Evolutionary conservation across 2,329 filamentous ascomycete genomes (phyloP).

Genomic region (Penicillium polonicum): DNA sequence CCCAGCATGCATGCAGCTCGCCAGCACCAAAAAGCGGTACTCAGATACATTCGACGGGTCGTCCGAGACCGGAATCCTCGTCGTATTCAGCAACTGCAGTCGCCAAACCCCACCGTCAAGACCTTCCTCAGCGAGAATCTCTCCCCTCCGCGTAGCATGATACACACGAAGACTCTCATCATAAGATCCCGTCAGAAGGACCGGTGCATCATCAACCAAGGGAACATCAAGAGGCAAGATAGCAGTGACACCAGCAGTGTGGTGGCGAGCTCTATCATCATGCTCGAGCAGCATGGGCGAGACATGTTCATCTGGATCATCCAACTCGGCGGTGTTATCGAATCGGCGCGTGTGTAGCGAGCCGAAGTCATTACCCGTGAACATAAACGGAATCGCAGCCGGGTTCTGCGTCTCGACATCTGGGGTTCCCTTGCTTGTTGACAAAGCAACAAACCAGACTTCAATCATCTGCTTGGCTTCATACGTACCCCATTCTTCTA

Average conservation of each 20-base stretch:
- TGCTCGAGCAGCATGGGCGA: slow-evolving; percentile 24
- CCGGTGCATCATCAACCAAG: slow-evolving; percentile 45
- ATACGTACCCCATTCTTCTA: slow-evolving; percentile 29
- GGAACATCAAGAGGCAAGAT: slow-evolving; percentile 67
- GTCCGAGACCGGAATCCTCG: background rate
- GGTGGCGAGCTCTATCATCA: slow-evolving; percentile 56
- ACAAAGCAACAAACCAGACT: slow-evolving; percentile 42
- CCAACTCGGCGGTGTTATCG: slow-evolving; percentile 17
- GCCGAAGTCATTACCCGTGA: slow-evolving; percentile 44
- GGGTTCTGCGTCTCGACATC: background rate
- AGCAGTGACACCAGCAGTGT: slow-evolving; percentile 82
- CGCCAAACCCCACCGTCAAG: slow-evolving; percentile 86
- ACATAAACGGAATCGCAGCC: slow-evolving; percentile 28
- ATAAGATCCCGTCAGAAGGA: slow-evolving; percentile 85
- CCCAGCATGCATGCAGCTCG: slow-evolving; percentile 93
- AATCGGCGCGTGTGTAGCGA: slow-evolving; percentile 36
- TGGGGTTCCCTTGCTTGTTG: slow-evolving; percentile 14
- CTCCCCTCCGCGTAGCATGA: slow-evolving; percentile 38
- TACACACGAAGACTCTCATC: slow-evolving; percentile 76
- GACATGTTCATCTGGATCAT: slow-evolving; percentile 17
- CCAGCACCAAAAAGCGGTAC: slow-evolving; percentile 59
- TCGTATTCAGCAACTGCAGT: slow-evolving; percentile 56
- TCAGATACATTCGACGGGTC: slow-evolving; percentile 7
- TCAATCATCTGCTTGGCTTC: slow-evolving; percentile 37
- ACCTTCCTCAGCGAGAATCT: slow-evolving; percentile 61